Conservation (phyloP, 164 flowering plant species). For the Dillenia turbinata region DNA sequence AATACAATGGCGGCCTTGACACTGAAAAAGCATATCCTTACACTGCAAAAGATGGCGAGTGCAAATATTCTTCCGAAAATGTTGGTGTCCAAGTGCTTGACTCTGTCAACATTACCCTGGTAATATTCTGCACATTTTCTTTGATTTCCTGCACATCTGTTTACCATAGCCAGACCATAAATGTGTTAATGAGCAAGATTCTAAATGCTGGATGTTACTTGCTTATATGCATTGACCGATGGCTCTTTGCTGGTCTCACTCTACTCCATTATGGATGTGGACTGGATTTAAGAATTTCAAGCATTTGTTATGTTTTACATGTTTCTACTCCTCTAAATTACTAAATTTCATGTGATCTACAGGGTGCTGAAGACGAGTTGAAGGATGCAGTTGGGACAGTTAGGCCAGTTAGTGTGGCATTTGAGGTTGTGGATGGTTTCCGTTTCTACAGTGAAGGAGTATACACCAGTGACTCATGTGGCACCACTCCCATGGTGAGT, state of each 20-base stretch:
- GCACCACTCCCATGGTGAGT: conserved; percentile 77
- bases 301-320: not conserved
- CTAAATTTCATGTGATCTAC: conserved; percentile 1
- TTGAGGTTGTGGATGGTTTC: conserved; percentile 71
- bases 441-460: conserved; percentile 72
- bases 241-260: no score
- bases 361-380: conserved; percentile 98
- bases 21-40: conserved; percentile 94
- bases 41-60: conserved; percentile 66
- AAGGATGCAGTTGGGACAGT: conserved; percentile 83
- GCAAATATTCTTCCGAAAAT: conserved; percentile 66
- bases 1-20: conserved; percentile 92
- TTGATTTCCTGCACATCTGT: not conserved
- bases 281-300: not conserved
- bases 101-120: conserved; percentile 88
- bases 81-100: conserved; percentile 63
- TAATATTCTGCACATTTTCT: conserved; percentile 18
- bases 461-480: conserved; percentile 78
- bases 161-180: not conserved
- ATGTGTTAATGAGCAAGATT: no score
- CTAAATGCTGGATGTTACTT: no score
- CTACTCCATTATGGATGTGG: not conserved
- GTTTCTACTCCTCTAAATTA: not conserved
- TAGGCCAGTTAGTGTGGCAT: conserved; percentile 94
- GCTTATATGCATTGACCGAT: no score